Conservation (phyloP, 2,329 filamentous ascomycete genomes). For the Nemania sp. region DNA sequence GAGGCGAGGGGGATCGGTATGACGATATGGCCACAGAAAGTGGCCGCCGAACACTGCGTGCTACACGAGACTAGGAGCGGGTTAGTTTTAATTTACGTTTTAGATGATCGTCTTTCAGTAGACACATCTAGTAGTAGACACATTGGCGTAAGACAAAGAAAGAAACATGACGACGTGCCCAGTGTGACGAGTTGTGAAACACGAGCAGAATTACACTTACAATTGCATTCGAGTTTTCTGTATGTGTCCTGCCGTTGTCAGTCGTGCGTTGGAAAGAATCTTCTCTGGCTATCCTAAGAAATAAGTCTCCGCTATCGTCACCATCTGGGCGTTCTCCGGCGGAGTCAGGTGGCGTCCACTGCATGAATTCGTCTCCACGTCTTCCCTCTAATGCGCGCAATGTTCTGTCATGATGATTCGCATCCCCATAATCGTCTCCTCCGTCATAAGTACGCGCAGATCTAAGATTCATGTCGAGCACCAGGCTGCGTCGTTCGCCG, state of each 20-base stretch:
- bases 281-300: constrained; percentile 69
- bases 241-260: constrained; percentile 52
- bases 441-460: constrained; percentile 59
- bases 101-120: not conserved
- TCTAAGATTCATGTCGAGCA: constrained; percentile 64
- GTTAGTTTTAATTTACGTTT: constrained; percentile 35
- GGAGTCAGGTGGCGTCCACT: constrained; percentile 58
- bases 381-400: constrained; percentile 65
- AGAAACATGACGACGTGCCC: not conserved
- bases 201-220: constrained; percentile 57
- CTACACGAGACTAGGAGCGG: constrained; percentile 59
- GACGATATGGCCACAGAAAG: constrained; percentile 64
- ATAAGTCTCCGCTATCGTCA: constrained; percentile 70
- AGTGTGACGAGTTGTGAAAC: constrained; percentile 22
- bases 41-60: constrained; percentile 64
- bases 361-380: constrained; percentile 53
- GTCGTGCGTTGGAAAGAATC: constrained; percentile 57
- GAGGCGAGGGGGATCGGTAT: constrained; percentile 61
- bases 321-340: constrained; percentile 55
- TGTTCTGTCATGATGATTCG: constrained; percentile 62
- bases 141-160: not conserved
- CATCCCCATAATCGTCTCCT: constrained; percentile 58
- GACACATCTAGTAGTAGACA: not conserved
- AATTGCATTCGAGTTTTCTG: constrained; percentile 56
- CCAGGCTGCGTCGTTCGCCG: constrained; percentile 66